Evolutionary conservation across 345 rosid genomes (phyloP), one percentile per base, ranked within the genome.

Genomic region (Euclidium syriacum): DNA sequence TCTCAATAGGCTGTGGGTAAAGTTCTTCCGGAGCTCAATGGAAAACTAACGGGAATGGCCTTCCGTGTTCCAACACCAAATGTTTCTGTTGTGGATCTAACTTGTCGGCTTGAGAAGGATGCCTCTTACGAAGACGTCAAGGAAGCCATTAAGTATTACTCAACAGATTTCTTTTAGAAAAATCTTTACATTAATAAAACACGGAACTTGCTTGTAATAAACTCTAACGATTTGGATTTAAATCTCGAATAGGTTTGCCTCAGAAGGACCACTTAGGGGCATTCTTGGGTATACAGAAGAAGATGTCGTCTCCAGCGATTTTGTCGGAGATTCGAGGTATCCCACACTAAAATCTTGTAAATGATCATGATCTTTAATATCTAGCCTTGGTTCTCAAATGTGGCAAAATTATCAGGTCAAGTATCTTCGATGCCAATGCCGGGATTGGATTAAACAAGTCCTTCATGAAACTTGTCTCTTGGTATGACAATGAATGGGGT

Each of bases 401-500:
- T 51, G 6, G 54, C 32, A 35, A 62, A 11, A 41, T 9, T 36
- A 17, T 3, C 74, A 92, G 98, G 81, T 92, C 98, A 48, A 92
- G 96, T 77, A 89, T 92, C 74, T 92, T 92, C 11, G 98, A 92
- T 42, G 96, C 98, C 5, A 87, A 86, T 61, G 98, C 98, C 22
- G 98, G 98, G 54, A 92, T 92, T 49, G 98, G 95, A 25, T 70
- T 92, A 70, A 82, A 75, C 50, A 48, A 43, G 39, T 86, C 91
- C 25, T 89, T 92, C 78, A 76, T 81, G 86, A 89, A 92, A 83
- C 75, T 92, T 34, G 85, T 92, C 26, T 65, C 95, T 0, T 92
- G 98, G 98, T 92, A 92, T 7, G 98, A 89, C 76, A 92, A 92
- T 3, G 98, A 92, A 56, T 87, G 98, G 98, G 98, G 97, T 52